Conservation (phyloP, 2,329 filamentous ascomycete genomes). For the Trichoderma afroharzianum region DNA sequence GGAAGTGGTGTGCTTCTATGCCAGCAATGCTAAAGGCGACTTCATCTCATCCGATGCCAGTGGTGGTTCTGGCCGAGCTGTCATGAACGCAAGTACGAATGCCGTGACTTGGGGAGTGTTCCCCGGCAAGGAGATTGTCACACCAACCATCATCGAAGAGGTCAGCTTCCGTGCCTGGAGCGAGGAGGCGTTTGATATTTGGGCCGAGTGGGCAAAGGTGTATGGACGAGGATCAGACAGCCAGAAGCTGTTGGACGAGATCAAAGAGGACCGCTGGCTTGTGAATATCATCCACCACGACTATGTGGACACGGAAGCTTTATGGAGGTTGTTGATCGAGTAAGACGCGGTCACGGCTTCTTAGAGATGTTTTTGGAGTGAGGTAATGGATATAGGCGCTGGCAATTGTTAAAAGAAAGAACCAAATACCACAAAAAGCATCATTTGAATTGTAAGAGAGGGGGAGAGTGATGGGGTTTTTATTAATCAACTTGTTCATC, state of each 20-base stretch:
- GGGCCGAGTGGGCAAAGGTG: constrained; percentile 87
- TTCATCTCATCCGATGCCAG: constrained; percentile 66
- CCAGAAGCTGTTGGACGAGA: constrained; percentile 64
- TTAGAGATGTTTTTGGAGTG: not conserved
- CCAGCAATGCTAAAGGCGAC: constrained; percentile 72
- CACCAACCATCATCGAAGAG: constrained; percentile 93
- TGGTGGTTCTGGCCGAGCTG: constrained; percentile 31
- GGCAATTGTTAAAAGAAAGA: not conserved
- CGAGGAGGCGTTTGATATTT: constrained; percentile 94
- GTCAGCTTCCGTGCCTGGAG: constrained; percentile 92
- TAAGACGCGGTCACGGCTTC: constrained; percentile 22
- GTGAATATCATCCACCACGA: constrained; percentile 88
- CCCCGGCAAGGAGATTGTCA: constrained; percentile 91
- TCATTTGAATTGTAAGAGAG: not conserved
- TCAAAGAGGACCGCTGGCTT: constrained; percentile 73
- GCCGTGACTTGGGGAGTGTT: constrained; percentile 97
- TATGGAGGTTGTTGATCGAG: constrained; percentile 65
- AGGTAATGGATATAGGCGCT: not conserved
- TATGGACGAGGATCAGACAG: constrained; percentile 73
- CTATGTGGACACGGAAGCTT: constrained; percentile 64
- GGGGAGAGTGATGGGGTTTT: not conserved
- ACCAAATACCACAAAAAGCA: not conserved
- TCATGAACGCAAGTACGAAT: constrained; percentile 63
- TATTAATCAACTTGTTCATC: not conserved
- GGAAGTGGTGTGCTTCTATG: constrained; percentile 80